These are phyloP conservation scores for Cavenderia fasciculata DNA, from an alignment of 78 protist species.

Conservation along the genomic window DNA sequence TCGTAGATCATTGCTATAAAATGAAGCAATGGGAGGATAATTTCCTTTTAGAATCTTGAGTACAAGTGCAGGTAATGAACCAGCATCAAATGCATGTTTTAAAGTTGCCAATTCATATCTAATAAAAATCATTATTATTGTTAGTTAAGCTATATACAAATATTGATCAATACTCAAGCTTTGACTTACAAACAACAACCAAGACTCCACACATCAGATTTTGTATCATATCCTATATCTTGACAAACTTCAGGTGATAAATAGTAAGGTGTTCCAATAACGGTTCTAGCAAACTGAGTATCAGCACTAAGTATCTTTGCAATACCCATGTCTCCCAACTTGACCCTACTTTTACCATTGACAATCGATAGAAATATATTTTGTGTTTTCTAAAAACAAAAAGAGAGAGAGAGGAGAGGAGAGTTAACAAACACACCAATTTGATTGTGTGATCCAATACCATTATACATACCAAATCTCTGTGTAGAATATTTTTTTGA, in stretches of 20 bases:
- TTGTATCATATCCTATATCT: constrained; percentile 84
- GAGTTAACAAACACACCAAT: too few species aligned
- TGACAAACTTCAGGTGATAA: constrained; percentile 94
- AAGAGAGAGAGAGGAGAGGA: too few species aligned
- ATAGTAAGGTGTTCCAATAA: constrained; percentile 96
- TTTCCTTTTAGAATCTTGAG: constrained; percentile 90
- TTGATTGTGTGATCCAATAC: background rate
- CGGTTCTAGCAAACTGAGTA: constrained; percentile 83
- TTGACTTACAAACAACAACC: constrained; percentile 81
- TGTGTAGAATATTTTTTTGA: constrained; percentile 59
- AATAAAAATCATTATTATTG: constrained; percentile 81
- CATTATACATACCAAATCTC: constrained; percentile 62
- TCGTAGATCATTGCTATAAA: constrained; percentile 72
- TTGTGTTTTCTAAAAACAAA: constrained; percentile 81
- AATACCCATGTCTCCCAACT: constrained; percentile 97
- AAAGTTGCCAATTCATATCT: constrained; percentile 93
- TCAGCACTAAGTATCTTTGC: constrained; percentile 89
- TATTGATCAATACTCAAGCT: background rate
- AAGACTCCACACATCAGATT: constrained; percentile 91
- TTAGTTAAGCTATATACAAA: constrained; percentile 18
- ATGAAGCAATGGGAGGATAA: constrained; percentile 89
- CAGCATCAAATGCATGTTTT: constrained; percentile 92
- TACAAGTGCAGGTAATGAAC: constrained; percentile 85
- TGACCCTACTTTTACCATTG: constrained; percentile 55
- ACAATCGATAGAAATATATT: constrained; percentile 91